Base-by-base conservation (phyloP, 306 rosid species). In the Trifolium pratense region DNA sequence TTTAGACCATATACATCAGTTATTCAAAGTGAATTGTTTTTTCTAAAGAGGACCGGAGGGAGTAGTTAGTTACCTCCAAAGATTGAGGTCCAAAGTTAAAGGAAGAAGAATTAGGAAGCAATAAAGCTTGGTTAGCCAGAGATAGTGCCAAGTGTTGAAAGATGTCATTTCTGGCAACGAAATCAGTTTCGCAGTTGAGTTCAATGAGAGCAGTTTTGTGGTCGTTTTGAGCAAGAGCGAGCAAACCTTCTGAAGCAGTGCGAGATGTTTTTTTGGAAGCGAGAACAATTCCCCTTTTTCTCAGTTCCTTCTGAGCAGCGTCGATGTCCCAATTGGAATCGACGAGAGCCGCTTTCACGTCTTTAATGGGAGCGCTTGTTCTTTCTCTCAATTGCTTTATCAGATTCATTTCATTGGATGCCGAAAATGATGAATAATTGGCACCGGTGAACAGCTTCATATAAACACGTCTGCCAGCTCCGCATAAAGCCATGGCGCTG, bases 161-260 rank as follows among this genome's bases (percentile, higher is more conserved):
- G 34, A 91, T 93, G 15, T 89, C 98, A 67, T 93, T 93, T 70
- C 98, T 85, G 45, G 98, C 96, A 17, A 93, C 98, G 46, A 93
- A 93, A 56, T 93, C 98, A 26, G 98, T 91, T 77, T 93, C 98
- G 58, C 98, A 93, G 75, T 91, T 93, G 78, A 93, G 96, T 83
- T 93, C 98, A 78, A 93, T 72, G 71, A 93, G 87, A 57, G 90
- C 94, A 26, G 90, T 85, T 73, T 75, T 85, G 75, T 42, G 21
- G 51, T 81, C 80, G 23, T 75, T 80, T 76, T 84, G 90, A 13
- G 92, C 98, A 36, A 91, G 73, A 3, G 98, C 97, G 59, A 93
- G 90, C 34, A 91, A 77, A 20, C 98, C 97, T 82, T 93, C 94
- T 1, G 96, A 75, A n/a, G 98, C 96, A 16, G 84, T 78, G 20